Conservation (phyloP, 768 basidiomycete genomes). For the Rhizopogon rudus region DNA sequence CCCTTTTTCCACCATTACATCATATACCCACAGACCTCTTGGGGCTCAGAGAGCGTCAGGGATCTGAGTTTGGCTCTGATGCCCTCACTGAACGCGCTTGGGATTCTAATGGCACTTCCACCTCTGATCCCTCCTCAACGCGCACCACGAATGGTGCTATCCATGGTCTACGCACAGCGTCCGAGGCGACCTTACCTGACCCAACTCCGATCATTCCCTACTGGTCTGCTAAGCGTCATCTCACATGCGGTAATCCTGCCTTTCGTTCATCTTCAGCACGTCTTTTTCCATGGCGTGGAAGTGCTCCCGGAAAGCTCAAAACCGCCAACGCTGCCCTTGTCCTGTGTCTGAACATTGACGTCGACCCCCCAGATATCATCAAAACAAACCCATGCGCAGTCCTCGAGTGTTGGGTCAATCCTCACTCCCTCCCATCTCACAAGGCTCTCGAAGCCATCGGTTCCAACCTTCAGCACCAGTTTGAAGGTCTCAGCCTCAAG, state of each 20-base stretch:
- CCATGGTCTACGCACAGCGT: constrained; percentile 35
- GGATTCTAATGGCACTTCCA: constrained; percentile 34
- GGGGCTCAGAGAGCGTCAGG: constrained; percentile 11
- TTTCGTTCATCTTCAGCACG: constrained; percentile 62
- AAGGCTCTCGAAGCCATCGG: constrained; percentile 95
- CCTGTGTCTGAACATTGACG: constrained; percentile 93
- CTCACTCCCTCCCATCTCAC: constrained; percentile 83
- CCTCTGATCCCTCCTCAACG: constrained; percentile 45
- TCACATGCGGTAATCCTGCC: constrained; percentile 83
- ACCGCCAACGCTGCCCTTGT: constrained; percentile 87
- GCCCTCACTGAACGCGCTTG: constrained; percentile 51
- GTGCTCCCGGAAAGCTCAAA: constrained; percentile 81
- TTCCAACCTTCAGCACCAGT: constrained; percentile 89
- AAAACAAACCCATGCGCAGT: constrained; percentile 96
- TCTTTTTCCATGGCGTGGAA: constrained; percentile 74
- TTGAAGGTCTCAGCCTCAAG: constrained; percentile 91
- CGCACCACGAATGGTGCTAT: constrained; percentile 27
- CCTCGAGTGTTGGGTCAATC: constrained; percentile 97
- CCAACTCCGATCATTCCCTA: constrained; percentile 65
- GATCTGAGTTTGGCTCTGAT: constrained; percentile 40
- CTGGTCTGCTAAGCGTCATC: constrained; percentile 87
- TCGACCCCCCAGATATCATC: constrained; percentile 95
- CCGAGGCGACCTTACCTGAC: constrained; percentile 42
- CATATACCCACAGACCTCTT: constrained; percentile 15
- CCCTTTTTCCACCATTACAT: constrained; percentile 4